Conservation (phyloP, 1,139 yeast species). For the Kodamaea fungicola region DNA sequence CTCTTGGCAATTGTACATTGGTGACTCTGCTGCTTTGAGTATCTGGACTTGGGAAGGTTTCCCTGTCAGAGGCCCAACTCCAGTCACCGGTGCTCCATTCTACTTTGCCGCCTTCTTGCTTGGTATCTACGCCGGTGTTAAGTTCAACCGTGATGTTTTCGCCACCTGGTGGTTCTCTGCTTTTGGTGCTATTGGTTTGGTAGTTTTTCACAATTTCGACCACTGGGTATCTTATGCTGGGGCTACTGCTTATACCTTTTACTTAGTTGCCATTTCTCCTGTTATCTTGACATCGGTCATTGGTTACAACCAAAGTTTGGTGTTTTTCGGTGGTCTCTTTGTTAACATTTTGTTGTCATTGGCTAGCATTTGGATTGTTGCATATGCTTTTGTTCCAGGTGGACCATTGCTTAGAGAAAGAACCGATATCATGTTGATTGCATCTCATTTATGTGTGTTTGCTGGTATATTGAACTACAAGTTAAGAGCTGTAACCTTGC, state of each 20-base stretch:
- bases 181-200: constrained; percentile 50
- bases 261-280: constrained; percentile 64
- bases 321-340: constrained; percentile 58
- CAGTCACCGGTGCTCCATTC: constrained; percentile 82
- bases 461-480: constrained; percentile 35
- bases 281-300: constrained; percentile 55
- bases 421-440: constrained; percentile 65
- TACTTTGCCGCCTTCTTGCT: constrained; percentile 56
- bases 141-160: constrained; percentile 12
- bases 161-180: constrained; percentile 24
- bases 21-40: constrained; percentile 81
- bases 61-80: constrained; percentile 82
- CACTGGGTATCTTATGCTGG: constrained; percentile 89
- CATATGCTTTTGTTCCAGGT: constrained; percentile 96
- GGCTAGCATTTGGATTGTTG: constrained; percentile 95
- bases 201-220: constrained; percentile 44
- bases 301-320: constrained; percentile 54
- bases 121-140: constrained; percentile 45
- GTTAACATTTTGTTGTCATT: constrained; percentile 56
- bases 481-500: constrained; percentile 16
- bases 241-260: constrained; percentile 61
- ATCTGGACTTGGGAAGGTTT: constrained; percentile 96
- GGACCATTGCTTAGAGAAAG: constrained; percentile 87
- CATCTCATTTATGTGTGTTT: constrained; percentile 43
- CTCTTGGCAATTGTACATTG: constrained; percentile 67